Percentiles rank a stretch among this genome's conserved stretches.
Conservation (phyloP, 1,139 yeast genomes). For the Geotrichum carabidarum region DNA sequence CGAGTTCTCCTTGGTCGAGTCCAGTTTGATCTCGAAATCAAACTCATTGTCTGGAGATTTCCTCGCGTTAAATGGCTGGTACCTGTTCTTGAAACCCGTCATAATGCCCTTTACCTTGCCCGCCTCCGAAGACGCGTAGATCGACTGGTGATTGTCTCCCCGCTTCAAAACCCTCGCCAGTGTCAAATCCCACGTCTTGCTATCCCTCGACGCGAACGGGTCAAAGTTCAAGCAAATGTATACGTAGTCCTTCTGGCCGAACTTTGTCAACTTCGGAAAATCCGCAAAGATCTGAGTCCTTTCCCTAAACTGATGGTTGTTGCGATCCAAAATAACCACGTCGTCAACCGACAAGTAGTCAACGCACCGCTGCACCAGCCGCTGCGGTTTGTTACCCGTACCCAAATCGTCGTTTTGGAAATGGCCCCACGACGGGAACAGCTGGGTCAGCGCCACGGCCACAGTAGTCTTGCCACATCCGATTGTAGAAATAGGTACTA, state of each 20-base stretch:
- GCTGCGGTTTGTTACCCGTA: slow-evolving; percentile 39
- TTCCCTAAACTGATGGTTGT: slow-evolving; percentile 70
- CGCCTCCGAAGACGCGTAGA: slow-evolving; percentile 51
- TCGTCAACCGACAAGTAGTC: slow-evolving; percentile 35
- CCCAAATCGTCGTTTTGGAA: slow-evolving; percentile 80
- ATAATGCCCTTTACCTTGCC: slow-evolving; percentile 55
- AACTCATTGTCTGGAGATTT: slow-evolving; percentile 61
- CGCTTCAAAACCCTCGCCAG: slow-evolving; percentile 55
- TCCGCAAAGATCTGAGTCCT: slow-evolving; percentile 61
- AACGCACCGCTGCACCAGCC: slow-evolving; percentile 47
- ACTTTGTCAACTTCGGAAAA: slow-evolving; percentile 18
- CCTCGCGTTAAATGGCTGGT: slow-evolving; percentile 50
- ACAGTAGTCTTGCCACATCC: slow-evolving; percentile 96
- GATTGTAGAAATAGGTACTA: slow-evolving; percentile 82
- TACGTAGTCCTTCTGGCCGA: slow-evolving; percentile 26
- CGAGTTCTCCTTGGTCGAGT: slow-evolving; percentile 47
- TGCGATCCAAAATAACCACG: slow-evolving; percentile 77
- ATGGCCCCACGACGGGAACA: slow-evolving; percentile 66
- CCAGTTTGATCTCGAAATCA: slow-evolving; percentile 53
- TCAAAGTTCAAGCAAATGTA: slow-evolving; percentile 69
- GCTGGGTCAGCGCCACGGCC: slow-evolving; percentile 50
- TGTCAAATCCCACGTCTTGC: slow-evolving; percentile 44
- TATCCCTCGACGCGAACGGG: slow-evolving; percentile 31
- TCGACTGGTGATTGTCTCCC: slow-evolving; percentile 89
- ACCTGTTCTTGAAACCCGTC: slow-evolving; percentile 67